Evolutionary conservation across 345 rosid species (phyloP).

Genomic region (Raphanus raphanistrum): DNA sequence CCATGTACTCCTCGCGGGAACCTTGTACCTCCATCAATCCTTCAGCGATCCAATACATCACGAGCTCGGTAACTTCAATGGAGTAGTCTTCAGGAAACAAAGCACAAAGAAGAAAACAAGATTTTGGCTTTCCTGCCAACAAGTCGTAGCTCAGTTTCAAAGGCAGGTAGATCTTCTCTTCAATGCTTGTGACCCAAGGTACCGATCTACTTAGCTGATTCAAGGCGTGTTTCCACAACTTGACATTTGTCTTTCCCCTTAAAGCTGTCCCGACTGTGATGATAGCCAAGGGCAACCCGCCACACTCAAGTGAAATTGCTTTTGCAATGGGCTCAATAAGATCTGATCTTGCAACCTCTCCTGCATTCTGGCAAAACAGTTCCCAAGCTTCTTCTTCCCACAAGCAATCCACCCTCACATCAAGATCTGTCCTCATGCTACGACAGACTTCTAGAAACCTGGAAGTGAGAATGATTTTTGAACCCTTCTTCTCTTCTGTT

Average conservation of each 20-base stretch:
- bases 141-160: slow-evolving; percentile 46
- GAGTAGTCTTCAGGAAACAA: slow-evolving; percentile 45
- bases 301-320: slow-evolving; percentile 40
- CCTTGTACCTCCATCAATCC: background rate
- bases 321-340: slow-evolving; percentile 34
- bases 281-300: slow-evolving; percentile 55
- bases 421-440: background rate
- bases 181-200: slow-evolving; percentile 36
- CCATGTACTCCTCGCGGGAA: background rate
- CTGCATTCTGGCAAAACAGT: slow-evolving; percentile 38
- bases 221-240: slow-evolving; percentile 47
- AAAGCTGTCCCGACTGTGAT: slow-evolving; percentile 43
- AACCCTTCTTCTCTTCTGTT: background rate
- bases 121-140: slow-evolving; percentile 25
- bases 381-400: slow-evolving; percentile 29
- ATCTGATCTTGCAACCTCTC: slow-evolving; percentile 31
- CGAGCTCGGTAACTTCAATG: background rate
- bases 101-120: slow-evolving; percentile 51
- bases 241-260: slow-evolving; percentile 36
- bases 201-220: slow-evolving; percentile 38
- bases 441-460: background rate
- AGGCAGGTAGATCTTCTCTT: slow-evolving; percentile 41
- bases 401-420: background rate
- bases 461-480: background rate
- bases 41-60: background rate